Conservation (phyloP, 495 filamentous ascomycete genomes). For the Lineolata rhizophorae region DNA sequence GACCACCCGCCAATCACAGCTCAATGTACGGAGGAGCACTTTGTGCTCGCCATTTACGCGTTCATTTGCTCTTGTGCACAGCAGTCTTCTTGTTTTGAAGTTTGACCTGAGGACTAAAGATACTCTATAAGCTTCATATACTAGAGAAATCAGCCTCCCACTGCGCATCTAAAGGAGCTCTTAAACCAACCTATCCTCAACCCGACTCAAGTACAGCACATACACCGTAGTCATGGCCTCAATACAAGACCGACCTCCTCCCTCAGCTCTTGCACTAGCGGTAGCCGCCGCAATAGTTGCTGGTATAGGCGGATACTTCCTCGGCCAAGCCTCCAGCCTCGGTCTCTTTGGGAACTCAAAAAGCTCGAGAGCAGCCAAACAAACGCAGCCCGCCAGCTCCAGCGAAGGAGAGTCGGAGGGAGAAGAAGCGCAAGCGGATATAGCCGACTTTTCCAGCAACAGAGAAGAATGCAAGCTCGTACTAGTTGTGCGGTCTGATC, state of each 20-base stretch:
- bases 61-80: too few species aligned
- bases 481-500: conserved; percentile 72
- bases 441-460: conserved; percentile 14
- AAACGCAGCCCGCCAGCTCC: conserved; percentile 1
- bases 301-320: conserved; percentile 18
- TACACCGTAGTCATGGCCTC: too few species aligned
- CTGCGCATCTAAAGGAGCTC: too few species aligned
- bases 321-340: conserved; percentile 20
- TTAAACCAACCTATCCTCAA: too few species aligned
- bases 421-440: conserved; percentile 11
- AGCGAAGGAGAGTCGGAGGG: conserved; percentile 5
- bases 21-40: too few species aligned
- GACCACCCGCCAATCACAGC: too few species aligned
- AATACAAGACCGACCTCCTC: conserved; percentile 11
- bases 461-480: conserved; percentile 86
- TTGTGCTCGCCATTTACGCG: too few species aligned
- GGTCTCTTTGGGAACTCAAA: conserved; percentile 15
- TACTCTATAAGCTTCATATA: too few species aligned
- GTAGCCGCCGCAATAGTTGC: conserved; percentile 19
- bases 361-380: conserved; percentile 1
- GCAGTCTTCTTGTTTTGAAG: too few species aligned
- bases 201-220: too few species aligned
- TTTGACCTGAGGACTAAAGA: too few species aligned
- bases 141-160: too few species aligned
- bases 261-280: conserved; percentile 16